Percentiles rank a stretch among this genome's conserved stretches.
These are phyloP conservation scores for Oryza glaberrima DNA, from an alignment of 176 grass and related monocot species.

Conservation along the genomic window DNA sequence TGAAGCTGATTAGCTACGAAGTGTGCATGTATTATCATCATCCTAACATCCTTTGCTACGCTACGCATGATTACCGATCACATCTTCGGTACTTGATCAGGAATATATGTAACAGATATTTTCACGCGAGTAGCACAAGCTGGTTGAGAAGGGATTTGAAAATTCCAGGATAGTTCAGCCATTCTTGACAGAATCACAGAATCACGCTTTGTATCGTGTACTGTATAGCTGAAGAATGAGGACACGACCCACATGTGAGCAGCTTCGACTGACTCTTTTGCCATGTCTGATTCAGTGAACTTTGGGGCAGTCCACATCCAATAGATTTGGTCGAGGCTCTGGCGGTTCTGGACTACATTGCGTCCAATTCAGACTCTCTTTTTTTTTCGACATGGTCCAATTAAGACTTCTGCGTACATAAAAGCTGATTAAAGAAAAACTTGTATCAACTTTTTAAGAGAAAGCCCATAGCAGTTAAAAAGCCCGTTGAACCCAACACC, in stretches of 20 bases:
- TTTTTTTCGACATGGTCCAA: too few relatives aligned
- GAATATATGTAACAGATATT: constrained; percentile 4
- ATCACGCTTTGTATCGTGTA: not conserved
- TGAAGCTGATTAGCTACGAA: constrained; percentile 17
- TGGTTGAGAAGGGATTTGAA: not conserved
- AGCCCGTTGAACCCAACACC: too few relatives aligned
- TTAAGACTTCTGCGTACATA: not conserved
- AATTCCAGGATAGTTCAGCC: not conserved
- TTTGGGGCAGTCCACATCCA: not conserved
- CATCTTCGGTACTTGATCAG: not conserved
- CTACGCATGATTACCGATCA: constrained; percentile 27
- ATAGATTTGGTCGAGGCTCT: not conserved
- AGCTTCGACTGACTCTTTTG: not conserved
- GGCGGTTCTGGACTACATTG: not conserved
- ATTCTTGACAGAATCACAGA: not conserved
- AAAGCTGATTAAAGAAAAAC: not conserved
- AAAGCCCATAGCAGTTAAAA: too few relatives aligned
- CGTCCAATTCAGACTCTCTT: not conserved
- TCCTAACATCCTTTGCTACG: not conserved
- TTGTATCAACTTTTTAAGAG: too few relatives aligned
- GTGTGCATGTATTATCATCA: constrained; percentile 29
- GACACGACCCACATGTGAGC: too few relatives aligned
- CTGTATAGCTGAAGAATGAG: not conserved
- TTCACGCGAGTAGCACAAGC: not conserved
- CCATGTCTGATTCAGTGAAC: not conserved